Conservation (phyloP, 2,329 filamentous ascomycete species). For the Fusarium xylarioides region DNA sequence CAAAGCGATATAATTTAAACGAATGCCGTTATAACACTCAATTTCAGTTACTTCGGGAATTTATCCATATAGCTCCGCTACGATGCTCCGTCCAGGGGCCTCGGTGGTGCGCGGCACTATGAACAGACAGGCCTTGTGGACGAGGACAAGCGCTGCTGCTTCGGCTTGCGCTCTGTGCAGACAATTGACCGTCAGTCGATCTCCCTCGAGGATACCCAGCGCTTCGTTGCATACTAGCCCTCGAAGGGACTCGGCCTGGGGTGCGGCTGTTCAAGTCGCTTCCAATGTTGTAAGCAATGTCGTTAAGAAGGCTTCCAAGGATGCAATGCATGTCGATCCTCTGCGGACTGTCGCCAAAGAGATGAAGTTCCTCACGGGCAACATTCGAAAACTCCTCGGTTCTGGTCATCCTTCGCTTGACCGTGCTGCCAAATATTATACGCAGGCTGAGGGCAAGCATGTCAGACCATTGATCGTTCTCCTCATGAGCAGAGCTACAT, state of each 20-base stretch:
- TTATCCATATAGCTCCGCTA: constrained; percentile 40
- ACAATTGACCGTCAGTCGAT: constrained; percentile 44
- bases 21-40: constrained; percentile 27
- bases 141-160: constrained; percentile 23
- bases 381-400: constrained; percentile 91
- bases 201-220: constrained; percentile 47
- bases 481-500: constrained; percentile 93
- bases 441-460: constrained; percentile 95
- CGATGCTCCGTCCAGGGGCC: constrained; percentile 66
- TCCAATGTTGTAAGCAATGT: constrained; percentile 77
- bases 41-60: background rate
- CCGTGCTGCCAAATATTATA: constrained; percentile 97
- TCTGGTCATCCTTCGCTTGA: constrained; percentile 95
- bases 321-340: constrained; percentile 82
- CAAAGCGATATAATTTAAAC: background rate
- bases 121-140: constrained; percentile 40
- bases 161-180: constrained; percentile 47
- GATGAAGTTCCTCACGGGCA: constrained; percentile 94
- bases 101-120: constrained; percentile 57
- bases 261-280: constrained; percentile 75
- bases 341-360: constrained; percentile 92
- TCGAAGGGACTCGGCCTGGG: constrained; percentile 71
- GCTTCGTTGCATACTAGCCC: constrained; percentile 55
- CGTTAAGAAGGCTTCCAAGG: constrained; percentile 68
- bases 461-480: constrained; percentile 93